Evolutionary conservation across 1,139 yeast species (phyloP), one percentile per base, ranked within the genome.

Genomic region (Blastobotrys malaysiensis): DNA sequence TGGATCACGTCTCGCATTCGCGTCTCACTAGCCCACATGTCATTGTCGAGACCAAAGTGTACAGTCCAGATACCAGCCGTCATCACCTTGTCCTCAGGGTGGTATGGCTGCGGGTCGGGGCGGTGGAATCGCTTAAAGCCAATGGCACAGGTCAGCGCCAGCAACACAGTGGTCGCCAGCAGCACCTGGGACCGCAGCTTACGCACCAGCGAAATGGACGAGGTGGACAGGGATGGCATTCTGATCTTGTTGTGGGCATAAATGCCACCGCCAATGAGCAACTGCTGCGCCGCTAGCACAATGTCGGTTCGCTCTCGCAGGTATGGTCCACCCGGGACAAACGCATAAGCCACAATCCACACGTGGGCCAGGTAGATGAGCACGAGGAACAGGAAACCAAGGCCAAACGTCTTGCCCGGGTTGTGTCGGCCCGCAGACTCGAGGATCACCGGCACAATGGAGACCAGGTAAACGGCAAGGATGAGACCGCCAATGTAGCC

Each of bases 31-130:
- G 96, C 95, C 99, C 99, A 93, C 95, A 93, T 87, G 69, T 91
- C 97, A 69, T 93, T 93, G 69, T 93, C 99, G 54, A 93, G 78
- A 19, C 97, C 99, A 67, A 93, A 93, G 72, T 93, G 99, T 59
- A 93, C 85, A 43, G 99, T 93, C 99, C 99, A 93, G 60, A 93
- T 91, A 66, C 97, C 99, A 0, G 97, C 91, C 1, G 96, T 90
- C 65, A 93, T 81, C 2, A 89, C 71, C 63, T 83, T 79, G 9
- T 90, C 81, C 11, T 84, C 84, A 21, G 86, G 84, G 65, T 91
- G 93, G 66, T 82, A 84, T 21, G 98, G 98, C 55, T 72, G 71
- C 48, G 88, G 88, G 14, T 78, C 77, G 9, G 69, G 70, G 9
- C 77, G 72, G 58, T 86, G 87, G 66, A 78, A 78, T 63, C 96